Percentiles rank a stretch among this genome's conserved stretches.
phyloP scores from a whole-genome alignment of 768 basidiomycete species.

The Infundibulicybe gibba region DNA sequence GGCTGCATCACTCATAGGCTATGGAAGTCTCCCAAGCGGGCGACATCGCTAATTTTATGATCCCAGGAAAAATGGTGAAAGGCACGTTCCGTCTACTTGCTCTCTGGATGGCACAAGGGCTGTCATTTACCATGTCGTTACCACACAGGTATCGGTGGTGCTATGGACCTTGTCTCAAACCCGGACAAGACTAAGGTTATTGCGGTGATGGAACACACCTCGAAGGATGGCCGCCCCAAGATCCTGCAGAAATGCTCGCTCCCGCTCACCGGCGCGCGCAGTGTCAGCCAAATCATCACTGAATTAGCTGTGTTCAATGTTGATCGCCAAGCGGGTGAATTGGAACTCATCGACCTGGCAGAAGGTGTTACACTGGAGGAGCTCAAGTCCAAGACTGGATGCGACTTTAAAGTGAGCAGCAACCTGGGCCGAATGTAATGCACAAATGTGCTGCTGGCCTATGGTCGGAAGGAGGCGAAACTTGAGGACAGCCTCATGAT shows the following conservation, averaged over 20 bases:
- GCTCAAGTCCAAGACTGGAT: constrained; percentile 83
- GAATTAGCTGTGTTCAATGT: constrained; percentile 91
- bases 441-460: not conserved
- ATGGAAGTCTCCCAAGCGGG: constrained; percentile 94
- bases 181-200: constrained; percentile 94
- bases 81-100: constrained; percentile 30
- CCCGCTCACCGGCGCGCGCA: constrained; percentile 84
- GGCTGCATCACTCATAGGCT: constrained; percentile 44
- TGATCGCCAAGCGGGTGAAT: constrained; percentile 66
- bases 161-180: constrained; percentile 96
- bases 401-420: constrained; percentile 64
- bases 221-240: constrained; percentile 88
- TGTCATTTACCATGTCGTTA: constrained; percentile 5
- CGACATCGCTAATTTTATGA: constrained; percentile 98
- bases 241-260: constrained; percentile 78
- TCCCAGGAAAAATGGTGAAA: constrained; percentile 90
- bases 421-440: constrained; percentile 44
- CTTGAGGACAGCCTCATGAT: too few species aligned
- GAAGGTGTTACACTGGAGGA: constrained; percentile 82
- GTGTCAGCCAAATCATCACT: constrained; percentile 90
- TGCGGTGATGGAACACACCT: constrained; percentile 85
- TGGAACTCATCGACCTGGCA: constrained; percentile 81
- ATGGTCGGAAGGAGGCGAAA: too few species aligned
- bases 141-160: constrained; percentile 83
- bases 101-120: not conserved